Evolutionary conservation across 1,284 basidiomycete genomes (phyloP), one percentile per base, ranked within the genome.

Genomic region (Puccinia hordei): DNA sequence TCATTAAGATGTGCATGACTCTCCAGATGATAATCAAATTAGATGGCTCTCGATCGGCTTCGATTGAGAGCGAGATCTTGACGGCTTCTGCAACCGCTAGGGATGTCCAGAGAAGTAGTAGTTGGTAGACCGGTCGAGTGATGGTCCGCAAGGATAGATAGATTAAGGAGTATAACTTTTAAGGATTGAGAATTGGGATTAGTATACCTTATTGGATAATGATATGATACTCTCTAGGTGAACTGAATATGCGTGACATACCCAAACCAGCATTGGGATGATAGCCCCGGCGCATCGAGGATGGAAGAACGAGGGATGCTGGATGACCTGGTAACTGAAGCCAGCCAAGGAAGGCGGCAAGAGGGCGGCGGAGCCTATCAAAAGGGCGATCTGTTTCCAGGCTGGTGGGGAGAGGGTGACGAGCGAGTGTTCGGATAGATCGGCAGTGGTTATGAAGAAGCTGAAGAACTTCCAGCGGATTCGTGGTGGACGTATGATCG

Each of bases 81-180:
- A 15, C 57, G 0, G 33, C 24, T 41, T 75, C 59, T 27, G 59
- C 38, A 0, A 75, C 8, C 5, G 13, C 44, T 8, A 51, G 17
- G 13, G 73, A 75, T 63, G 71, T 68, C 77, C 77, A 80, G 30
- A 73, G 27, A 9, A 80, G 46, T 27, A 80, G 30, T n/a, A 80
- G 46, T 24, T 30, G 53, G 33, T 71, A 69, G 49, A 57, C 53
- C 30, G 77, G 77, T 9, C 59, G 35, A 19, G 77, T 80, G 53
- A 80, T 73, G 30, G 66, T 59, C n/a, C 61, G 33, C 12, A 46
- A 22, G 17, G 46, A 38, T 10, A 80, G 33, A 73, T 73, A 80
- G 46, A 73, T 49, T 65, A 71, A 33, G 12, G 77, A 72, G 55
- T 72, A 80, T 15, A 49, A 22, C 77, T 80, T 35, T 49, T 2